Base-by-base conservation (phyloP, 495 filamentous ascomycete genomes). In the Talaromyces ruber region DNA sequence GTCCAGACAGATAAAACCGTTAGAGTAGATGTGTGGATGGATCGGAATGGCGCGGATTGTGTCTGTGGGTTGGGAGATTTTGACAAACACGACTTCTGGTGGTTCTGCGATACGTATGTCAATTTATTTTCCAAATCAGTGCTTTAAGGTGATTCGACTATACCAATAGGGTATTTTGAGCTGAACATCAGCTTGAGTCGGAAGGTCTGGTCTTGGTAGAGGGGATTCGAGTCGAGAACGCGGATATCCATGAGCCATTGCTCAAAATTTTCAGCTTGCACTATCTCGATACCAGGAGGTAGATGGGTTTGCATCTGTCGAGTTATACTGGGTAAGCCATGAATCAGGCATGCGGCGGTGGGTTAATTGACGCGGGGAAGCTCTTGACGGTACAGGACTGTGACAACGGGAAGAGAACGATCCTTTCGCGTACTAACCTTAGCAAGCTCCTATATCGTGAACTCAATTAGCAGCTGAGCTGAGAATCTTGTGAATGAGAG, bases 1-100 rank as follows among this genome's bases (percentile, higher is more conserved):
- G 66, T 98, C 95, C 24, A 98, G 88, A 68, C 94, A 98, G 69
- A 98, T 98, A 71, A 97, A 93, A 58, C 94, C 94, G 72, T 98
- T 98, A 64, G 89, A 93, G 75, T 98, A 98, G 71, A 98, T 89
- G 77, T 98, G 94, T 1, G 94, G 94, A 66, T 98, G 94, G 68
- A 97, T 94, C 1, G 94, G 94, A 65, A 98, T 94, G 5, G 88
- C 82, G 53, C 88, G 86, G 24, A 70, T 71, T 1, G 74, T 72
- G 43, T 84, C 74, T 43, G 84, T 69, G 6, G 71, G 53, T 32
- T 55, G 39, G 14, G 72, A 54, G 59, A 83, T 72, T 65, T 84
- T 77, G 54, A 91, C 81, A 71, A 98, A 98, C 61, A 87, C 88
- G 54, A 97, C 93, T 79, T 98, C 94, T 14, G 94, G 94, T 4